These are phyloP conservation scores for Aaosphaeria pasadenensis DNA, from an alignment of 2,329 filamentous ascomycete genomes.

Conservation along the genomic window DNA sequence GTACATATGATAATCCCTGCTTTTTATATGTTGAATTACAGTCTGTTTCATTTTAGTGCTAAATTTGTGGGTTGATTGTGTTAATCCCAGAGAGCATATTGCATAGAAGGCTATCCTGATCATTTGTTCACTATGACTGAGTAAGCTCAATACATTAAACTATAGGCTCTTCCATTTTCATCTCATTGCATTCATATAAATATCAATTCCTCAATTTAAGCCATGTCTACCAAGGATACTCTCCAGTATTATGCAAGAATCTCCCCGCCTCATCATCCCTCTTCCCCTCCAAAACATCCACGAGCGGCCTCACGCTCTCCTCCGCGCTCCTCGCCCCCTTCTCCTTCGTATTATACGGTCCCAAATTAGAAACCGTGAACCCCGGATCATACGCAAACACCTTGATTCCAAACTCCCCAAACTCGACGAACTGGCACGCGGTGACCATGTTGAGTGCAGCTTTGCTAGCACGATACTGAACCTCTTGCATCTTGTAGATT, in stretches of 20 bases:
- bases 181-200: no score
- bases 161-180: no score
- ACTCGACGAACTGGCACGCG: conserved; percentile 25
- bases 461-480: conserved; percentile 33
- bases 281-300: conserved; percentile 33
- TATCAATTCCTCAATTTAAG: no score
- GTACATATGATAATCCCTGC: no score
- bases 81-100: no score
- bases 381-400: conserved; percentile 35
- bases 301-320: conserved; percentile 27
- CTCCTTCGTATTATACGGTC: conserved; percentile 23
- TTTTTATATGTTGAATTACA: no score
- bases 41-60: no score
- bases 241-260: conserved; percentile 5
- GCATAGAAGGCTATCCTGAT: no score
- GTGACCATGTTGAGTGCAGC: conserved; percentile 39
- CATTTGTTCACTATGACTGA: no score
- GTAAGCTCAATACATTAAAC: no score
- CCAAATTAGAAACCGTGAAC: conserved; percentile 29
- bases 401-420: conserved; percentile 23
- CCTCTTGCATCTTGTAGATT: conserved; percentile 13
- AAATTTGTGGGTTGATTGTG: no score
- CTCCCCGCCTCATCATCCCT: conserved; percentile 20
- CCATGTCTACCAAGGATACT: conserved; percentile 4
- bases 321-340: conserved; percentile 30